phyloP scores from a whole-genome alignment of 2,329 filamentous ascomycete species.

The Talaromyces albobiverticillius region DNA sequence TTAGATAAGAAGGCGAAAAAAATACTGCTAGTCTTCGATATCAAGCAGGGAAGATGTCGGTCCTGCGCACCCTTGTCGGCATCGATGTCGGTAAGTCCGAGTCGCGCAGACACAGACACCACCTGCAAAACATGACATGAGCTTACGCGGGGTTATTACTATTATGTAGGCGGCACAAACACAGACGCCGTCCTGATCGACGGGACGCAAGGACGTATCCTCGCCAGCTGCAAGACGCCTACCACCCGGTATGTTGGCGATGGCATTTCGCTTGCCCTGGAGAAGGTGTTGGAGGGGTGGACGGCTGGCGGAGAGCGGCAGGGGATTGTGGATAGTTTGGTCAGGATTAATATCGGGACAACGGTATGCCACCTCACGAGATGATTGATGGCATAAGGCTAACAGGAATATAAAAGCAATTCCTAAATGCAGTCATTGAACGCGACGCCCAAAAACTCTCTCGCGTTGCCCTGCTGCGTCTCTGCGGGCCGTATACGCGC shows the following conservation, averaged over 20 bases:
- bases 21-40: too few species aligned
- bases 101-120: too few species aligned
- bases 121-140: too few species aligned
- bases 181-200: slow-evolving; percentile 34
- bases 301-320: slow-evolving; percentile 27
- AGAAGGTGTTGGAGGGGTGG: slow-evolving; percentile 33
- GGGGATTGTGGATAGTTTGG: slow-evolving; percentile 23
- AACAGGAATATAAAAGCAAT: too few species aligned
- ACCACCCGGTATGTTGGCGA: slow-evolving; percentile 40
- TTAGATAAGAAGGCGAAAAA: too few species aligned
- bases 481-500: slow-evolving; percentile 48
- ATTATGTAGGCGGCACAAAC: slow-evolving; percentile 39
- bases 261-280: slow-evolving; percentile 40
- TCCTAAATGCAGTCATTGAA: slow-evolving; percentile 52
- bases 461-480: slow-evolving; percentile 52
- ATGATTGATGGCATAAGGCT: too few species aligned
- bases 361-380: slow-evolving; percentile 30
- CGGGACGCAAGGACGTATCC: slow-evolving; percentile 23
- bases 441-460: slow-evolving; percentile 49
- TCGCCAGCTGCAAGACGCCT: slow-evolving; percentile 35
- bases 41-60: background rate
- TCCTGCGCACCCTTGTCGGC: background rate
- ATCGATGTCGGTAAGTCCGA: slow-evolving; percentile 27
- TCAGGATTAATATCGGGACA: slow-evolving; percentile 51
- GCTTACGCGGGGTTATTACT: too few species aligned